A percentile compares a stretch with the other conserved stretches of the same genome.
These are phyloP conservation scores for Ustilago hordei DNA, from an alignment of 1,284 basidiomycete species.

Conservation along the genomic window DNA sequence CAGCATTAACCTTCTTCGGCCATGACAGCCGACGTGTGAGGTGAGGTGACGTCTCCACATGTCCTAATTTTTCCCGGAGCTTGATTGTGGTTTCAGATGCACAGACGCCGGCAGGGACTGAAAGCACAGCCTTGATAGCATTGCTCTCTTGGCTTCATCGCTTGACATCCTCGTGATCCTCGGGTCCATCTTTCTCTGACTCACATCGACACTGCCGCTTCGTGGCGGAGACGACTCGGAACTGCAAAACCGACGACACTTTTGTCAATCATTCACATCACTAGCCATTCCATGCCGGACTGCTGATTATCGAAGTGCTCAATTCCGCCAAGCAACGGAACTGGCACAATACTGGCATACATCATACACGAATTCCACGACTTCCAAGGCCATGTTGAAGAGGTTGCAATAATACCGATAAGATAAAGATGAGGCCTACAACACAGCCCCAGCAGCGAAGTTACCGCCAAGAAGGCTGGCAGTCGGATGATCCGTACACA, in stretches of 20 bases:
- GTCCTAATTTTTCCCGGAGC: neutral
- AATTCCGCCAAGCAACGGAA: neutral
- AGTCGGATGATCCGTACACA: neutral
- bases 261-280: neutral
- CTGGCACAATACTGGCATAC: neutral
- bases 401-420: neutral
- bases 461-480: slow-evolving; percentile 18
- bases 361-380: neutral
- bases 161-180: slow-evolving; percentile 3
- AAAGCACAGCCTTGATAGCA: slow-evolving; percentile 6
- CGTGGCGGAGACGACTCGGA: neutral
- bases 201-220: neutral
- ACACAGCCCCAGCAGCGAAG: slow-evolving; percentile 19
- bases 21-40: neutral
- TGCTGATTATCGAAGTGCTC: neutral
- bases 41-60: slow-evolving; percentile 3
- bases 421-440: slow-evolving; percentile 12
- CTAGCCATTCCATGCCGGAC: neutral
- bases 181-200: neutral
- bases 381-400: neutral
- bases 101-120: neutral
- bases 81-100: neutral
- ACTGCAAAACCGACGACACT: neutral
- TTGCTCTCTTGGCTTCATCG: neutral
- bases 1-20: neutral